These are phyloP conservation scores for Chamaecrista fasciculata DNA, from an alignment of 306 rosid species.

Conservation along the genomic window DNA sequence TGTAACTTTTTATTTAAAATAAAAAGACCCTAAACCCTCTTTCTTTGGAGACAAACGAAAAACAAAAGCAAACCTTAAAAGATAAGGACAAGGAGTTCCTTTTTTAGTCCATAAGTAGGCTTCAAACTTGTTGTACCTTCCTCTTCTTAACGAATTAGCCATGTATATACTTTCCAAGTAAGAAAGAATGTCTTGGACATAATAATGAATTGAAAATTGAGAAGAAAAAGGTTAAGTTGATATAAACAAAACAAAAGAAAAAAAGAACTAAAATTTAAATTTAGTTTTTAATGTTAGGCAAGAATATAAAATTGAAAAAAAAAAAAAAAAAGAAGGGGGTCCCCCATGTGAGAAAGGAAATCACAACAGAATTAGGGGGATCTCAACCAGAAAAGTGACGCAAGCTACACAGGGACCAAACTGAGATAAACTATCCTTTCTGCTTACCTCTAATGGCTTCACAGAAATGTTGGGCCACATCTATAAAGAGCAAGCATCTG, in stretches of 20 bases:
- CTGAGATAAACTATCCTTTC: conserved; percentile 48
- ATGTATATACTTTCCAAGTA: conserved; percentile 7
- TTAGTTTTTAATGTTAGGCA: conserved; percentile 19
- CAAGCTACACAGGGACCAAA: conserved; percentile 50
- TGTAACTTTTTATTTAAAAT: background rate
- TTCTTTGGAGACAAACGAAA: conserved; percentile 15
- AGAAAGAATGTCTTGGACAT: conserved; percentile 39
- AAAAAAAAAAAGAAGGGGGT: conserved; percentile 22
- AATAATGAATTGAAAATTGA: conserved; percentile 11
- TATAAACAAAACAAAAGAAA: too few species aligned
- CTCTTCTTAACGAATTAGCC: conserved; percentile 28
- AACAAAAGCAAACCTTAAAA: background rate
- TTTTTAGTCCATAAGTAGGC: conserved; percentile 5
- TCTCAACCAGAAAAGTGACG: conserved; percentile 44
- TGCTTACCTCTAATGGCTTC: conserved; percentile 60
- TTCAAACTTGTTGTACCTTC: conserved; percentile 30
- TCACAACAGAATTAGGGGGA: conserved; percentile 46
- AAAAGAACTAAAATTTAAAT: conserved; percentile 10
- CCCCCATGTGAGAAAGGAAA: conserved; percentile 43
- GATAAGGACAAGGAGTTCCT: background rate
- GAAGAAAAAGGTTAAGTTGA: background rate
- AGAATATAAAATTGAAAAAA: too few species aligned
- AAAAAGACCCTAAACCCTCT: background rate
- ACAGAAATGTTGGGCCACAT: conserved; percentile 62
- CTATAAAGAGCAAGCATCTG: conserved; percentile 45